Conservation (phyloP, 176 grass and related monocot genomes). For the Cenchrus purpureus region DNA sequence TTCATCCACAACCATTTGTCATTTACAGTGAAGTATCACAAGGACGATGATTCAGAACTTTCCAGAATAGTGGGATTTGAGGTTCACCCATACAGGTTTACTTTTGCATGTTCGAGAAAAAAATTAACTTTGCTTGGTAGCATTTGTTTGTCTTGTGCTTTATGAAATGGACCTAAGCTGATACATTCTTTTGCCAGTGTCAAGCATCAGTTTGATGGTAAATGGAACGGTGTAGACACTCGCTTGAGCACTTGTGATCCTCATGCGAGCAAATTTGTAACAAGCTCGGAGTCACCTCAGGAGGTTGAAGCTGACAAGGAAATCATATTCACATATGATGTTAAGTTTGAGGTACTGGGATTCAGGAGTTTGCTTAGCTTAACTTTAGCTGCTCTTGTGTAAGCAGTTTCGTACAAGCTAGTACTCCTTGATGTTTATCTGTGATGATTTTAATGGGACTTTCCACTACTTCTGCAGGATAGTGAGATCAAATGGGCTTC, state of each 20-base stretch:
- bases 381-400: background rate
- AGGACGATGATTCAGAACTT: conserved; percentile 48
- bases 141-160: background rate
- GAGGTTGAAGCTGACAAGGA: conserved; percentile 59
- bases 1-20: conserved; percentile 70
- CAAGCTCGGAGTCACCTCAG: conserved; percentile 43
- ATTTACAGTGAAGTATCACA: conserved; percentile 59
- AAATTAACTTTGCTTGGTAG: background rate
- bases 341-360: conserved; percentile 53
- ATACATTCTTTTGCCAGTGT: conserved; percentile 42
- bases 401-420: conserved; percentile 18
- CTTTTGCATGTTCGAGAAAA: background rate
- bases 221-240: conserved; percentile 56
- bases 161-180: conserved; percentile 37
- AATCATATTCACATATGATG: conserved; percentile 74
- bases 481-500: conserved; percentile 76
- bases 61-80: conserved; percentile 72
- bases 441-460: conserved; percentile 14
- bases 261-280: conserved; percentile 55
- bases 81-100: conserved; percentile 60
- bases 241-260: conserved; percentile 73
- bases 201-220: conserved; percentile 54
- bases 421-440: conserved; percentile 26
- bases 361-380: conserved; percentile 10
- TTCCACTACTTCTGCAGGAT: conserved; percentile 46